A percentile compares a stretch with the other conserved stretches of the same genome.
Conservation (phyloP, 805 yeast species). For the Schizosaccharomyces pombe region DNA sequence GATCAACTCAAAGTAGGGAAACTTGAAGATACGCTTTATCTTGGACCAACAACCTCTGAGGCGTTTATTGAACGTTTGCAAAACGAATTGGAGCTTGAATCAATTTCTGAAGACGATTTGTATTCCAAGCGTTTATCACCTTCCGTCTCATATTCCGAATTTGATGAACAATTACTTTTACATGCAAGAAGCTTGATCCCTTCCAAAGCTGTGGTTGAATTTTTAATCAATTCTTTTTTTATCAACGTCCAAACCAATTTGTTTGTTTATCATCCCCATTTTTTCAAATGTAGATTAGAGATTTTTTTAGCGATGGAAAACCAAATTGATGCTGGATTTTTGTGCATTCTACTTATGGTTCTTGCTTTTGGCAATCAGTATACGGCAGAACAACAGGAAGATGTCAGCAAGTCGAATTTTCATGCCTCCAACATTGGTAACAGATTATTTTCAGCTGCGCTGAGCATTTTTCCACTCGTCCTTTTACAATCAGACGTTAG, state of each 20-base stretch:
- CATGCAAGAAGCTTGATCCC: neutral
- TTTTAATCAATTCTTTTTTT: neutral
- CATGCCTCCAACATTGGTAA: neutral
- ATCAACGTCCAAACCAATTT: neutral
- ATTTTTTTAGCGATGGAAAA: neutral
- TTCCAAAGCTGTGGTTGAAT: neutral
- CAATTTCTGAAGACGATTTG: neutral
- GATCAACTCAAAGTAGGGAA: neutral
- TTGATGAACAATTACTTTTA: neutral
- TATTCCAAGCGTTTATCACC: neutral
- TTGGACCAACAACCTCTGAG: neutral
- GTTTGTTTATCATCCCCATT: neutral
- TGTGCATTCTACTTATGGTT: neutral
- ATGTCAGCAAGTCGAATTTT: neutral
- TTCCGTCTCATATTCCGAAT: neutral
- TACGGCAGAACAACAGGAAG: neutral
- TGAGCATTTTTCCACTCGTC: neutral
- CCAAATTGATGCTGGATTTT: neutral
- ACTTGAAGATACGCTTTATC: neutral
- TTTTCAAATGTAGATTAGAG: neutral
- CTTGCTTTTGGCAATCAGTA: conserved; percentile 3
- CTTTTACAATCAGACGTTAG: neutral
- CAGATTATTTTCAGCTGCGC: neutral
- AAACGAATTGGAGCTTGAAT: neutral
- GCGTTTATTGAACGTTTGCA: neutral